Evolutionary conservation across 1,284 basidiomycete genomes (phyloP).

Genomic region (Melampsora abietis-canadensis): DNA sequence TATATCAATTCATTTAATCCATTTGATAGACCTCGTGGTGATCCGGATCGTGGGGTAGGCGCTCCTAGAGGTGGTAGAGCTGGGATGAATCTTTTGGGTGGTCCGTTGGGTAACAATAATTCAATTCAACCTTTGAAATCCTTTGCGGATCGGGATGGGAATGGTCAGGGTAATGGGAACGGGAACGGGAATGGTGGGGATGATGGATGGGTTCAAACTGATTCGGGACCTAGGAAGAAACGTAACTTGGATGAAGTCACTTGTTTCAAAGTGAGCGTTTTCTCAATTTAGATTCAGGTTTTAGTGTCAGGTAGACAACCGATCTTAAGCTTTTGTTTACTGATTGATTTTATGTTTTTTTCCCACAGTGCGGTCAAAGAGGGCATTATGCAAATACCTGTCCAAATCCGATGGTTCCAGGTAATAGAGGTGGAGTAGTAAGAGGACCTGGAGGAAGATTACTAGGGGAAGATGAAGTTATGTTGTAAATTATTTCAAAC

Average conservation of each 20-base stretch:
- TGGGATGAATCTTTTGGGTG: background rate
- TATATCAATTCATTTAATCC: conserved; percentile 44
- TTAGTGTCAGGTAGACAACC: background rate
- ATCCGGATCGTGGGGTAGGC: conserved; percentile 31
- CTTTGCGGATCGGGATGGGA: background rate
- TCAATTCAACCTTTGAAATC: conserved; percentile 5
- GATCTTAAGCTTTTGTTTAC: background rate
- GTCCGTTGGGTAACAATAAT: background rate
- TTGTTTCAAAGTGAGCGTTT: conserved; percentile 72
- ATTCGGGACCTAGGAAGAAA: conserved; percentile 55
- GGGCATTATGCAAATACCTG: conserved; percentile 95
- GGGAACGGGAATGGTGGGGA: conserved; percentile 31
- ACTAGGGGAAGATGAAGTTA: conserved; percentile 27
- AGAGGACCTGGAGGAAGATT: conserved; percentile 45
- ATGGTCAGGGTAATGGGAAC: background rate
- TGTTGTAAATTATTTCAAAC: conserved; percentile 11
- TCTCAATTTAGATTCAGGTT: conserved; percentile 12
- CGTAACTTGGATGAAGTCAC: conserved; percentile 79
- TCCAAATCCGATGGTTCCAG: conserved; percentile 75
- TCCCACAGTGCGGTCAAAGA: conserved; percentile 71
- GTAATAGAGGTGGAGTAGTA: conserved; percentile 66
- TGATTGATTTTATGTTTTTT: background rate
- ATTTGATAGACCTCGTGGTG: conserved; percentile 41
- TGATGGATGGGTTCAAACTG: conserved; percentile 46
- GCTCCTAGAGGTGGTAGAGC: conserved; percentile 4